Base-by-base conservation (phyloP, 2,329 filamentous ascomycete genomes). In the Aspergillus sp. region DNA sequence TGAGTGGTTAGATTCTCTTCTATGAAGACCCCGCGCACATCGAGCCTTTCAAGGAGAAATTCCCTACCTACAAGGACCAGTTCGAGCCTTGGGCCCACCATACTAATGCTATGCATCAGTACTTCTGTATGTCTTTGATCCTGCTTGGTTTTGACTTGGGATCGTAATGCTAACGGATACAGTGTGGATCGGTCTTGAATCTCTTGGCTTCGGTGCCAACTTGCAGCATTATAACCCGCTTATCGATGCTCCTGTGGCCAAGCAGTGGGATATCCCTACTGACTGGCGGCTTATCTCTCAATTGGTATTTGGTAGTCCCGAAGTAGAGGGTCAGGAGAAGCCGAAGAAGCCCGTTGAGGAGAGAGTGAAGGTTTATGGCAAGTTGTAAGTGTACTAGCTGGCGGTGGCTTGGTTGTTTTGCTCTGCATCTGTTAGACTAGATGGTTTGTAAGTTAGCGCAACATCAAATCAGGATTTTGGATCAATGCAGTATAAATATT, bases 181-280 rank as follows among this genome's bases (percentile, higher is more conserved):
- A 77, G 77, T 92, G 67, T 96, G 92, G 92, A 88, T 88, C 17
- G 90, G 88, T 3, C 86, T 96, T 59, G 90, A 93, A 80, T 83
- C 88, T 62, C 91, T 95, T 75, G 92, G 92, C 30, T 85, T 96
- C 59, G 92, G 92, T 66, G 90, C 89, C 74, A 96, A 93, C 83
- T 84, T 96, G 56, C 92, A 96, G 83, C 92, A 96, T 82, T 96
- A 96, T 83, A 95, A 92, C 84, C 92, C 92, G 19, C 78, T 96
- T 60, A 86, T 96, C 68, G 90, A 96, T 78, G 82, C 83, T 66
- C 86, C 88, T 80, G 89, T 92, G 56, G 79, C 83, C 48, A 81
- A 81, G 63, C 80, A 86, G 68, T 96, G 91, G 90, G 83, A 83
- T 59, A 69, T 96, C 32, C 89, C 90, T 47, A 71, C 78, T 17